A percentile compares a stretch with the other conserved stretches of the same genome.
Conservation (phyloP, 2,329 filamentous ascomycete genomes). For the Penicillium rolfsii region DNA sequence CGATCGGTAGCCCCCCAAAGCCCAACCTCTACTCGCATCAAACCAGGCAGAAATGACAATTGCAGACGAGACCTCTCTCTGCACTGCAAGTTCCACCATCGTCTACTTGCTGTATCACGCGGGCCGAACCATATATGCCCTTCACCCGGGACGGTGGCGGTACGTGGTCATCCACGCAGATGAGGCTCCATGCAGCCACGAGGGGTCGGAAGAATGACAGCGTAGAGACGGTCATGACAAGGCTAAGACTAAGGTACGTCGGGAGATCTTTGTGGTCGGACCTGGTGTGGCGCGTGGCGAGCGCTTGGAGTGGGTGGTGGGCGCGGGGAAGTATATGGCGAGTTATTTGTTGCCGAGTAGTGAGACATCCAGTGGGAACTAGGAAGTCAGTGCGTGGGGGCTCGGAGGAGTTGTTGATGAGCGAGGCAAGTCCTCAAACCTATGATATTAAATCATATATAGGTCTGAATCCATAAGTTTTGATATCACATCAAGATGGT, state of each 20-base stretch:
- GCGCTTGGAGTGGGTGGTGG: conserved; percentile 69
- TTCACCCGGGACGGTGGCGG: conserved; percentile 64
- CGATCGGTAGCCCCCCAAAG: conserved; percentile 55
- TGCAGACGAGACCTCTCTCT: conserved; percentile 17
- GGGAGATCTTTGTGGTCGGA: conserved; percentile 69
- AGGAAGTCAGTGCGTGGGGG: neutral
- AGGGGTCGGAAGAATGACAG: neutral
- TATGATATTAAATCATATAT: neutral
- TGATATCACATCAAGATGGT: conserved; percentile 32
- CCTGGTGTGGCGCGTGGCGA: conserved; percentile 61
- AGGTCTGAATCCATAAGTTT: neutral
- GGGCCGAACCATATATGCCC: conserved; percentile 65
- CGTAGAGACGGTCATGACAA: neutral
- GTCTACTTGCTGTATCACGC: conserved; percentile 57
- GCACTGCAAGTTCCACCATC: conserved; percentile 64
- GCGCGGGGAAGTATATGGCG: conserved; percentile 69
- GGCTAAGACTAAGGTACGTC: conserved; percentile 45
- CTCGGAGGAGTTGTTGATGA: neutral
- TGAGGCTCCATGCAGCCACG: conserved; percentile 36
- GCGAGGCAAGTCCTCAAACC: neutral
- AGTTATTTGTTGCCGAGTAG: conserved; percentile 60
- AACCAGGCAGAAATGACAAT: conserved; percentile 17
- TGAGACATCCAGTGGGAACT: neutral
- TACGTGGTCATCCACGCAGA: conserved; percentile 68
- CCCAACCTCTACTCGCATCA: conserved; percentile 56